These are phyloP conservation scores for Mycena crocata DNA, from an alignment of 768 basidiomycete species.

Conservation along the genomic window DNA sequence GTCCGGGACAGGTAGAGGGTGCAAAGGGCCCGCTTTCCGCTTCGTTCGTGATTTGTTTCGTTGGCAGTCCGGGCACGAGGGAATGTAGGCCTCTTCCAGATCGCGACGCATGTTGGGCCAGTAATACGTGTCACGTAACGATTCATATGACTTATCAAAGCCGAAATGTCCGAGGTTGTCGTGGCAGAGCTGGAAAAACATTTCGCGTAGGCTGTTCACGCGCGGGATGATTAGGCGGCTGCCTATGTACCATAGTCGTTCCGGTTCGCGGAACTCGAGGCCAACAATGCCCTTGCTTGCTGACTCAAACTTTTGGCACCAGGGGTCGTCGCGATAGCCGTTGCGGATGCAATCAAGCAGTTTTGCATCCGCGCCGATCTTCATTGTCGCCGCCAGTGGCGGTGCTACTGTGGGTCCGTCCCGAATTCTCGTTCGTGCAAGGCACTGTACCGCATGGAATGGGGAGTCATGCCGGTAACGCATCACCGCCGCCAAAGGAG, in stretches of 20 bases:
- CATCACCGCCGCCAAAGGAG: not conserved
- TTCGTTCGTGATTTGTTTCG: too few species aligned
- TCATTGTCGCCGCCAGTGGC: not conserved
- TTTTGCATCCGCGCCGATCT: not conserved
- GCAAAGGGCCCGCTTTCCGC: too few species aligned
- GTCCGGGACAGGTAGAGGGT: too few species aligned
- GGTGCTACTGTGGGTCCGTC: not conserved
- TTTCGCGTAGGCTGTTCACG: not conserved
- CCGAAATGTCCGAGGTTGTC: not conserved
- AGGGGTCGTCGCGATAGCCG: not conserved
- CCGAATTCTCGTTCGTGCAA: not conserved
- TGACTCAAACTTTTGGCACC: not conserved
- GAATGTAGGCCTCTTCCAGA: not conserved
- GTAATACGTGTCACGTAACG: not conserved
- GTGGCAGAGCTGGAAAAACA: not conserved
- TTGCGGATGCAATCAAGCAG: not conserved
- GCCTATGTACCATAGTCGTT: not conserved
- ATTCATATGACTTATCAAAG: not conserved
- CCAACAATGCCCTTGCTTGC: not conserved
- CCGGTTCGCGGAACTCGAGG: not conserved
- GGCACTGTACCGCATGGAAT: not conserved
- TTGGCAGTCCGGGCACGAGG: too few species aligned
- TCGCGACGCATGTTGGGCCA: not conserved
- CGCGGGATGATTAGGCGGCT: not conserved
- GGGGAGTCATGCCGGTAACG: not conserved